Conservation (phyloP, 208 protist genomes). For the Acanthamoeba royreba region DNA sequence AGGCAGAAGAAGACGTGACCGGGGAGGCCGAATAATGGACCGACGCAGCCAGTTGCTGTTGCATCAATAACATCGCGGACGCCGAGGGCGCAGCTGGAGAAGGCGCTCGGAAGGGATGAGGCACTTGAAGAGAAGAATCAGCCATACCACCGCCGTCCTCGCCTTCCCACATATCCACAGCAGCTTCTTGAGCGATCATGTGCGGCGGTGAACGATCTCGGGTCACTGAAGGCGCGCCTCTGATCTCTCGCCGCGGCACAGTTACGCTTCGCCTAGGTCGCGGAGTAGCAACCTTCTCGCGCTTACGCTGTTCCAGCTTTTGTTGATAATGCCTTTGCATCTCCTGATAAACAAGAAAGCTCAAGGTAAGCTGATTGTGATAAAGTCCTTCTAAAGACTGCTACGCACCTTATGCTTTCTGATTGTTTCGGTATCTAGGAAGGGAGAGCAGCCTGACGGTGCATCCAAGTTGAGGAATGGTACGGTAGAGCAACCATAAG, state of each 20-base stretch:
- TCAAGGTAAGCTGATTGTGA: not conserved
- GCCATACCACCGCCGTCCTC: not conserved
- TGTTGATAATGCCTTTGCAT: conserved; percentile 11
- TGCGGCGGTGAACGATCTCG: not conserved
- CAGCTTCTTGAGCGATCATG: not conserved
- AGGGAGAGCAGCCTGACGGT: not conserved
- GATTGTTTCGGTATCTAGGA: not conserved
- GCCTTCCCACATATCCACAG: not conserved
- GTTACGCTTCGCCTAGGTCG: not conserved
- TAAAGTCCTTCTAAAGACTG: not conserved
- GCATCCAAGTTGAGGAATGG: conserved; percentile 7
- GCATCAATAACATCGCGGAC: not conserved
- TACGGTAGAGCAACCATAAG: not conserved
- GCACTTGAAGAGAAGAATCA: not conserved
- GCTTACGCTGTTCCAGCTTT: not conserved
- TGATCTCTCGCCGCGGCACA: not conserved
- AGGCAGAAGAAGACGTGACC: too few relatives aligned
- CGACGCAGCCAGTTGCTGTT: too few relatives aligned
- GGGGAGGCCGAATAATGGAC: too few relatives aligned
- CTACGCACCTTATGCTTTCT: not conserved
- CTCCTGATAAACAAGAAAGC: not conserved
- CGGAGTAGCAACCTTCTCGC: not conserved
- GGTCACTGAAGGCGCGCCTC: not conserved
- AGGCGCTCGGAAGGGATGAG: not conserved
- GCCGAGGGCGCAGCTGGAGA: not conserved